Conservation (phyloP, 148 eudicot genomes). For the Nepenthes mirabilis region DNA sequence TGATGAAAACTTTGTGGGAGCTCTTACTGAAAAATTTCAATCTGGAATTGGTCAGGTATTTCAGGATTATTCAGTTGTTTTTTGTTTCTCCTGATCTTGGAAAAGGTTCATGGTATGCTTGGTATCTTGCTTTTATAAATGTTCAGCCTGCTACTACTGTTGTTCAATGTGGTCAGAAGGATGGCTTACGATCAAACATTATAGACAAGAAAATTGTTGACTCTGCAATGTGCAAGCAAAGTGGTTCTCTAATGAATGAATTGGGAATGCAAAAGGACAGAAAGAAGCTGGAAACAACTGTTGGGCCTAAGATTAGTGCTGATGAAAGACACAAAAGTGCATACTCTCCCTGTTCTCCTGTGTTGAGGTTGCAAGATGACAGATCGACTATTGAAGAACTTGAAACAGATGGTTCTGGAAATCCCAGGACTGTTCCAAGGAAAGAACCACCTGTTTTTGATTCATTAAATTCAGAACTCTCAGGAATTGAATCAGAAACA, state of each 20-base stretch:
- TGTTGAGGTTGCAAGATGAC: conserved; percentile 23
- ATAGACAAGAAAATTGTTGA: conserved; percentile 4
- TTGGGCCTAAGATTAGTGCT: conserved; percentile 17
- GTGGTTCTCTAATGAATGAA: conserved; percentile 14
- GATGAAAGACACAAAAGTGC: conserved; percentile 14
- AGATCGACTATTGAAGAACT: conserved; percentile 23
- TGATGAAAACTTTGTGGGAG: neutral
- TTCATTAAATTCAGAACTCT: conserved; percentile 22
- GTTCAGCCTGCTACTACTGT: neutral
- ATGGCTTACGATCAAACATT: neutral
- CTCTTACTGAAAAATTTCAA: neutral
- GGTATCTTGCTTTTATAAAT: neutral
- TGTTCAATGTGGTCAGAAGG: conserved; percentile 10
- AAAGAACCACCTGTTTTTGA: conserved; percentile 17
- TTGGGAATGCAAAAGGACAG: conserved; percentile 9
- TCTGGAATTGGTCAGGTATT: neutral
- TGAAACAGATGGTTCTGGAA: conserved; percentile 10
- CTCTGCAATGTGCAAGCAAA: conserved; percentile 11
- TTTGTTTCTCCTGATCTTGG: neutral
- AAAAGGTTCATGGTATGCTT: neutral
- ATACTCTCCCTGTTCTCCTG: conserved; percentile 8
- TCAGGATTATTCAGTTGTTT: neutral
- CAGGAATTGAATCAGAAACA: conserved; percentile 22
- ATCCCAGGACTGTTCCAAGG: conserved; percentile 4
- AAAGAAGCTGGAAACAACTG: conserved; percentile 15